These are phyloP conservation scores for Exophiala calicioides DNA, from an alignment of 2,329 filamentous ascomycete genomes.

Conservation along the genomic window DNA sequence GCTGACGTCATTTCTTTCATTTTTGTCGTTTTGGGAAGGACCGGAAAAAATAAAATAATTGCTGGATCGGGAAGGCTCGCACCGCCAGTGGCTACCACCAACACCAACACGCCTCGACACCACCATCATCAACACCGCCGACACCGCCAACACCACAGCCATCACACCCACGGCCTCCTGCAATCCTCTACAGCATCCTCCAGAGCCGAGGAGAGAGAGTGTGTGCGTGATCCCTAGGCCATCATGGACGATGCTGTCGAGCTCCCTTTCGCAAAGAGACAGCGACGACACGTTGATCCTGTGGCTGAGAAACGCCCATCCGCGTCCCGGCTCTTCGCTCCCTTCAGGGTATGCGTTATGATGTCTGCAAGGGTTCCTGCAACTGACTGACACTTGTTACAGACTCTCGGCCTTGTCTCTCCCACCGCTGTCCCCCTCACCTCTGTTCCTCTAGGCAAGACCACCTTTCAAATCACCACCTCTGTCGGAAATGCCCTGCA, in stretches of 20 bases:
- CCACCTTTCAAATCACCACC: conserved; percentile 95
- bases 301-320: conserved; percentile 44
- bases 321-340: conserved; percentile 83
- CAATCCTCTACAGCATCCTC: too few species aligned
- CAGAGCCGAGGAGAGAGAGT: too few species aligned
- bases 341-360: conserved; percentile 71
- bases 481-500: conserved; percentile 87
- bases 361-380: conserved; percentile 7
- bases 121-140: too few species aligned
- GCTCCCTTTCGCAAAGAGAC: conserved; percentile 70
- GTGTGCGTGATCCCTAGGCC: too few species aligned
- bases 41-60: too few species aligned
- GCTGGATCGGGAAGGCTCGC: too few species aligned
- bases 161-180: too few species aligned
- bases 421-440: conserved; percentile 90
- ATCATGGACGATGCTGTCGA: conserved; percentile 40
- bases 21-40: too few species aligned
- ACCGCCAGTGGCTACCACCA: too few species aligned
- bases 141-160: too few species aligned
- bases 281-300: conserved; percentile 57
- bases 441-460: conserved; percentile 83
- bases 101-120: too few species aligned
- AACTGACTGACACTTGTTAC: conserved; percentile 17
- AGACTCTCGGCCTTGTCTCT: conserved; percentile 93
- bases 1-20: too few species aligned